These are phyloP conservation scores for Hypoxylon trugodes DNA, from an alignment of 495 filamentous ascomycete species.

Conservation along the genomic window DNA sequence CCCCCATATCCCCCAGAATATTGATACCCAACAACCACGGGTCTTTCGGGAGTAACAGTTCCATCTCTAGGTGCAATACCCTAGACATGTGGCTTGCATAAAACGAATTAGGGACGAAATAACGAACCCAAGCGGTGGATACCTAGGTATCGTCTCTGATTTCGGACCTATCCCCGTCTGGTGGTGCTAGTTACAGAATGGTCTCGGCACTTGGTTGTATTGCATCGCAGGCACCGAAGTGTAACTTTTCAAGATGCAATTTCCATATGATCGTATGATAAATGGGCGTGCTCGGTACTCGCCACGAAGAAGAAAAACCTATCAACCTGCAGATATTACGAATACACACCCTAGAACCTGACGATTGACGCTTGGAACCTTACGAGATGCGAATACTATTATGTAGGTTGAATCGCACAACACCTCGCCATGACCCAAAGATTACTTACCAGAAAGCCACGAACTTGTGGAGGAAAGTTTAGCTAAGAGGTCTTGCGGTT, in stretches of 20 bases:
- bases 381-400: slow-evolving; percentile 16
- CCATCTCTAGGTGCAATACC: not conserved
- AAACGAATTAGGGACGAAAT: not conserved
- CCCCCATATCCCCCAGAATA: not conserved
- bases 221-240: slow-evolving; percentile 38
- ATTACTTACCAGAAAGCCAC: not conserved
- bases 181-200: slow-evolving; percentile 1
- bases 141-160: not conserved
- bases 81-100: slow-evolving; percentile 14
- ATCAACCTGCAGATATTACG: slow-evolving; percentile 11
- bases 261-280: slow-evolving; percentile 28
- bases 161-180: slow-evolving; percentile 8
- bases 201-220: slow-evolving; percentile 30
- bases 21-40: slow-evolving; percentile 24
- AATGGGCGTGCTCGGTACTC: slow-evolving; percentile 12
- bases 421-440: not conserved
- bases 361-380: slow-evolving; percentile 25
- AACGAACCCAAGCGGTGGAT: not conserved
- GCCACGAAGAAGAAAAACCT: slow-evolving; percentile 2
- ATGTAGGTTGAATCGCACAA: slow-evolving; percentile 5
- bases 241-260: slow-evolving; percentile 17
- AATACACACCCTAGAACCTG: not conserved
- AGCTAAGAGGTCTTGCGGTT: not conserved
- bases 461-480: not conserved
- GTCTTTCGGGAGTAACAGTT: slow-evolving; percentile 20